Evolutionary conservation across 257 asterid genomes (phyloP).

Genomic region (Leonotis leonurus): DNA sequence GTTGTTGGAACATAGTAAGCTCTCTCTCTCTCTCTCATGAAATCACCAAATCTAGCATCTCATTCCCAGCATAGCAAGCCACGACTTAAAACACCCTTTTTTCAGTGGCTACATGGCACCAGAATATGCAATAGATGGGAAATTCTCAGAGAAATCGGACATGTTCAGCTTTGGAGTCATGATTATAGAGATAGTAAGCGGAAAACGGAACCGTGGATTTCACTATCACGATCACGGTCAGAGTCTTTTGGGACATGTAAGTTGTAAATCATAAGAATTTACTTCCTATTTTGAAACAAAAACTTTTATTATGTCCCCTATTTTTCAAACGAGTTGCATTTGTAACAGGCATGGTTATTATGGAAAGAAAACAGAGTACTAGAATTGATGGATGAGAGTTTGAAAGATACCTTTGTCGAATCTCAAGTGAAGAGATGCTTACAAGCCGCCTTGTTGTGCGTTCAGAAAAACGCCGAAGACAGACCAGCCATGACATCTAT

Average conservation of each 20-base stretch:
- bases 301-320: background rate
- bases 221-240: background rate
- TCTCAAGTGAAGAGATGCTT: slow-evolving; percentile 39
- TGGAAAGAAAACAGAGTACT: slow-evolving; percentile 21
- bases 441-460: slow-evolving; percentile 36
- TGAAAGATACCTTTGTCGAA: slow-evolving; percentile 10
- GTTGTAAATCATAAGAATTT: background rate
- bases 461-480: slow-evolving; percentile 25
- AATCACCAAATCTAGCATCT: background rate
- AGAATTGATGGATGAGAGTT: slow-evolving; percentile 29
- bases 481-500: slow-evolving; percentile 36
- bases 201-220: slow-evolving; percentile 4
- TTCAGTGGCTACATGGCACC: slow-evolving; percentile 14
- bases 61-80: background rate
- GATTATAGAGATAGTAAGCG: background rate
- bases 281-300: background rate
- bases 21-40: background rate
- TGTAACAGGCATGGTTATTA: slow-evolving; percentile 15
- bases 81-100: background rate
- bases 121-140: slow-evolving; percentile 7
- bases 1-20: slow-evolving; percentile 12
- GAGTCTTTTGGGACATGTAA: slow-evolving; percentile 3
- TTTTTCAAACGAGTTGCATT: background rate
- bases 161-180: slow-evolving; percentile 3
- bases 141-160: background rate